Evolutionary conservation across 1,139 yeast species (phyloP).

Genomic region (Yamadazyma epiphylla): DNA sequence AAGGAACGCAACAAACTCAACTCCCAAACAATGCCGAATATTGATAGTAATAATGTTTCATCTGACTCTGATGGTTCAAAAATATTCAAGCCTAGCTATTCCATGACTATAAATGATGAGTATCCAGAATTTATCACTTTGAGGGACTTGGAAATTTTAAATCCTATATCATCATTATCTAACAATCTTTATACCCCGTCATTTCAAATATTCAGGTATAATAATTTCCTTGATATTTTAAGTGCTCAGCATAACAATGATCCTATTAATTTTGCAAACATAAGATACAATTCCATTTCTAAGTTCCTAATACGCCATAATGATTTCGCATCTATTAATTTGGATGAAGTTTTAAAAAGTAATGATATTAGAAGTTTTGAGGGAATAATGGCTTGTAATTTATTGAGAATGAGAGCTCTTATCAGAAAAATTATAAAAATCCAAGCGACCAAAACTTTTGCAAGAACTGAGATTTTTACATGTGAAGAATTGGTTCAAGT

Average conservation of each 20-base stretch:
- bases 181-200: constrained; percentile 23
- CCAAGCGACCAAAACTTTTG: constrained; percentile 5
- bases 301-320: constrained; percentile 30
- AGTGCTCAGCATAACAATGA: constrained; percentile 33
- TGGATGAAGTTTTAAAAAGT: constrained; percentile 12
- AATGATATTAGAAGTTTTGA: constrained; percentile 26
- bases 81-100: constrained; percentile 14
- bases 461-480: constrained; percentile 14
- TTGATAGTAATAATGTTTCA: constrained; percentile 1
- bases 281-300: constrained; percentile 34
- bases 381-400: constrained; percentile 29
- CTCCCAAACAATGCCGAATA: constrained; percentile 1
- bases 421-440: constrained; percentile 23
- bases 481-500: constrained; percentile 39
- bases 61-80: constrained; percentile 6
- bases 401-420: constrained; percentile 25
- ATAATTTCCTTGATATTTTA: constrained; percentile 30
- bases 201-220: constrained; percentile 32
- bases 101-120: constrained; percentile 9
- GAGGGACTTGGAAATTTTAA: constrained; percentile 22
- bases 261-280: constrained; percentile 39
- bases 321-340: constrained; percentile 7
- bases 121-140: constrained; percentile 20
- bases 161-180: constrained; percentile 21
- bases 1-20: constrained; percentile 7